Evolutionary conservation across 805 yeast species (phyloP).

Genomic region (Ogataea degrootiae): DNA sequence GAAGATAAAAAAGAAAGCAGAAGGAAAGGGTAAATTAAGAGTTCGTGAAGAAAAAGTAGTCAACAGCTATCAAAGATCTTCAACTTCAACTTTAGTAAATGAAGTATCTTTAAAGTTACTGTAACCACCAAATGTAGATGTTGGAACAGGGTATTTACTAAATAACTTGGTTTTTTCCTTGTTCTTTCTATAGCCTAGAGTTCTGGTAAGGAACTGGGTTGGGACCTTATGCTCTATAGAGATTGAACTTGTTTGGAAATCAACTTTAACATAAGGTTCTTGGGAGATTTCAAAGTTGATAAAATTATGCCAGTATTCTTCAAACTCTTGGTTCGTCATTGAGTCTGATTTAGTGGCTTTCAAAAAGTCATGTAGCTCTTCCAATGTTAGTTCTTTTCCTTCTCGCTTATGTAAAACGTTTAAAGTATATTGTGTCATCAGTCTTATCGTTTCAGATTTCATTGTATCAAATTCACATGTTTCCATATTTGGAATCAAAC

Average conservation of each 20-base stretch:
- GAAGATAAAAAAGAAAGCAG: not conserved
- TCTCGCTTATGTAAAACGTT: constrained; percentile 62
- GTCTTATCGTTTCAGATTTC: constrained; percentile 60
- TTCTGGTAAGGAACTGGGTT: constrained; percentile 13
- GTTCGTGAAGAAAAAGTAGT: too few relatives aligned
- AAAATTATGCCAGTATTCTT: constrained; percentile 68
- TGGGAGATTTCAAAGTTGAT: constrained; percentile 31
- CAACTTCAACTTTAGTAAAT: not conserved
- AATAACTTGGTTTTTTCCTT: constrained; percentile 46
- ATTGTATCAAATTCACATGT: constrained; percentile 71
- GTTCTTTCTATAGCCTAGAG: constrained; percentile 20
- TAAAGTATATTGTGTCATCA: constrained; percentile 62
- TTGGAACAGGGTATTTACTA: constrained; percentile 35
- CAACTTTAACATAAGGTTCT: constrained; percentile 70
- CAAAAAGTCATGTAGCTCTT: constrained; percentile 55
- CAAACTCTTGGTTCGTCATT: constrained; percentile 59
- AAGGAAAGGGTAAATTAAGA: not conserved
- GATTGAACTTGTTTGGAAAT: constrained; percentile 34
- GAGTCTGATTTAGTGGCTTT: constrained; percentile 53
- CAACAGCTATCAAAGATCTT: not conserved
- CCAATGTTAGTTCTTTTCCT: constrained; percentile 59
- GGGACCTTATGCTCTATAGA: constrained; percentile 19
- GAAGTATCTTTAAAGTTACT: constrained; percentile 3
- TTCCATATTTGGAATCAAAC: constrained; percentile 57
- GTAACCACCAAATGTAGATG: constrained; percentile 14